Evolutionary conservation across 192 early-diverging fungal genomes (phyloP), one percentile per base, ranked within the genome.

Genomic region (Entophlyctis luteolus): DNA sequence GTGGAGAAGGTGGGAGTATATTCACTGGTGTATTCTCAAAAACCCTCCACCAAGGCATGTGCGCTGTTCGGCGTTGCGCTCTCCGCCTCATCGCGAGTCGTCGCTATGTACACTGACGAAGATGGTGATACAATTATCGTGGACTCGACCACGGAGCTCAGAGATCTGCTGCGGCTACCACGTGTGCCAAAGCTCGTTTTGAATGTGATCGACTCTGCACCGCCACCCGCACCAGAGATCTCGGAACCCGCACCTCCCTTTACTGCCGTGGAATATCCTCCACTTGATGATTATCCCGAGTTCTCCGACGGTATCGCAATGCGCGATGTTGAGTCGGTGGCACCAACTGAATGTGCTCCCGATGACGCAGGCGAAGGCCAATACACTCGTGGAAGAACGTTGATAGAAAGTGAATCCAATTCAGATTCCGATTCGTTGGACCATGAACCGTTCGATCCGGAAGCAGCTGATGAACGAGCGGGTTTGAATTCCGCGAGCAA

Each of bases 251-350:
- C 54, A 32, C 27, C 54, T 10, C 4, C 4, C 31, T 6, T 22
- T 5, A 14, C 54, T 55, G 5, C 20, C 31, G 18, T 63, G 14
- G 60, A 47, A 63, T 63, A 63, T 34, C 60, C 60, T 10, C 5
- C 47, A 8, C 38, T 60, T 4, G 5, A 10, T 25, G 55, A 8
- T 45, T 25, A 20, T 28, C 18, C 14, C 23, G 12, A 53, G 25
- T 25, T 28, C 42, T 14, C 27, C 22, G 47, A 49, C 8, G 47
- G 28, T 28, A 50, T 63, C 60, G 4, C 6, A 4, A 63, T 63
- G 60, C 60, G 50, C 35, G 47, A 63, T 34, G 47, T 63, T 8
- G 60, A 63, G 18, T 63, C 60, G 14, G 47, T 63, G 18, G 60
- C 60, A 32, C 47, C 60, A 1, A 28, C 60, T 0, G 45, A 25